Evolutionary conservation across 106 monocot species (phyloP), one percentile per base, ranked within the genome.

Genomic region (Allium cepa): DNA sequence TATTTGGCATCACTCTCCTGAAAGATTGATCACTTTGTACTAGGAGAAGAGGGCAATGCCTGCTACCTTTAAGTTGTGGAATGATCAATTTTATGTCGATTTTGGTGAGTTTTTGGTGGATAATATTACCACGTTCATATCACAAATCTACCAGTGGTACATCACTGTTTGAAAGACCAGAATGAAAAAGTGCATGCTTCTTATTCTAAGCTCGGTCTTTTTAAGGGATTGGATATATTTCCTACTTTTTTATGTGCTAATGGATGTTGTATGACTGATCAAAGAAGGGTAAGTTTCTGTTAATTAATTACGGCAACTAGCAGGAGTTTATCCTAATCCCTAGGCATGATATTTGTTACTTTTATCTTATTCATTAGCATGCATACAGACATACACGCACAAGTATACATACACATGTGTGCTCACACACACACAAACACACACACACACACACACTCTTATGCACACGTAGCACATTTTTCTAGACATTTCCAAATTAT

Each of bases 91-190:
- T 49, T 56, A 73, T 56, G 79, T 79, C 49, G 79, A 84, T 63
- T 84, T 79, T 77, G 76, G 83, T 11, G 79, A 79, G 79, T 26
- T 79, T 83, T 71, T 83, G 79, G 79, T 79, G 84, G 79, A 84
- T 84, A 8, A 77, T 84, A 66, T 61, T 84, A 60, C 84, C 80
- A 49, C 73, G 76, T 50, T 76, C 84, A 11, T 84, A 84, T 28
- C 76, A 79, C 5, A 84, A 60, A 36, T 69, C 76, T 46, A 84
- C 79, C 10, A 73, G 79, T 12, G 79, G 80, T 47, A 27, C 59
- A 45, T 70, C 69, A 2, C 66, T 84, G 46, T 69, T 77, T 67
- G 73, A 84, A 18, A 73, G 15, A 60, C n/a, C 69, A 15, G 84
- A 84, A 22, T 77, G 59, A 79, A 84, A 56, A 79, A 67, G 49